A percentile compares a stretch with the other conserved stretches of the same genome.
phyloP scores from a whole-genome alignment of 108 stramenopile genomes.

The Epipyxis sp. region DNA sequence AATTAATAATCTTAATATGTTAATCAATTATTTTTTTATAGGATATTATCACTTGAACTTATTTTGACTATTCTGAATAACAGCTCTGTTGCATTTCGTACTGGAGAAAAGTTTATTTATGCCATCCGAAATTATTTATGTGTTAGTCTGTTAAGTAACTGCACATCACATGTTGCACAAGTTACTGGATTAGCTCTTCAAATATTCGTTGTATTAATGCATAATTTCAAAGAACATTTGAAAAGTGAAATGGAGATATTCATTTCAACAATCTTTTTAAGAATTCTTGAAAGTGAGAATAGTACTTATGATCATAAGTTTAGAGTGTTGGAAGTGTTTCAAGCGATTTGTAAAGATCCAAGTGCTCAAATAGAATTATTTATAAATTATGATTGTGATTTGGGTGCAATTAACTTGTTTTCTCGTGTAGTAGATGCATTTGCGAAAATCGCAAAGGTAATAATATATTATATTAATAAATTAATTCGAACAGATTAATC shows the following conservation, averaged over 20 bases:
- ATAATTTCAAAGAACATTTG: conserved; percentile 79
- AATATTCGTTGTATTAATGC: conserved; percentile 83
- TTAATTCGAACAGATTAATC: no score
- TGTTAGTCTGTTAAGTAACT: conserved; percentile 85
- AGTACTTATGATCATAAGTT: conserved; percentile 83
- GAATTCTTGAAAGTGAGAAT: conserved; percentile 87
- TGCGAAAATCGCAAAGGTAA: conserved; percentile 73
- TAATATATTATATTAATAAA: not conserved
- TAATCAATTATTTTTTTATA: conserved; percentile 55
- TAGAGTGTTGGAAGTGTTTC: conserved; percentile 84
- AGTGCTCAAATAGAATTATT: conserved; percentile 86
- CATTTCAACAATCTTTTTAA: conserved; percentile 95
- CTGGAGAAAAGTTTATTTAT: conserved; percentile 69
- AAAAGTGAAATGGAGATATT: conserved; percentile 94
- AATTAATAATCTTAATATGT: no score
- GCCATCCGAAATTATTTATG: conserved; percentile 88
- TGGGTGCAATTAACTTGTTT: conserved; percentile 84
- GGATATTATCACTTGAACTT: conserved; percentile 85
- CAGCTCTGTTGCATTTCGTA: conserved; percentile 63
- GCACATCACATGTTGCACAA: conserved; percentile 69
- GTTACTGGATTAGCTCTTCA: conserved; percentile 84
- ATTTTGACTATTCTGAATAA: conserved; percentile 76
- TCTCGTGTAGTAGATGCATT: conserved; percentile 85
- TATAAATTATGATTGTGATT: conserved; percentile 97
- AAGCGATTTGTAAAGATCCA: conserved; percentile 78